Conservation (phyloP, 2,329 filamentous ascomycete genomes). For the Escovopsis sp. region DNA sequence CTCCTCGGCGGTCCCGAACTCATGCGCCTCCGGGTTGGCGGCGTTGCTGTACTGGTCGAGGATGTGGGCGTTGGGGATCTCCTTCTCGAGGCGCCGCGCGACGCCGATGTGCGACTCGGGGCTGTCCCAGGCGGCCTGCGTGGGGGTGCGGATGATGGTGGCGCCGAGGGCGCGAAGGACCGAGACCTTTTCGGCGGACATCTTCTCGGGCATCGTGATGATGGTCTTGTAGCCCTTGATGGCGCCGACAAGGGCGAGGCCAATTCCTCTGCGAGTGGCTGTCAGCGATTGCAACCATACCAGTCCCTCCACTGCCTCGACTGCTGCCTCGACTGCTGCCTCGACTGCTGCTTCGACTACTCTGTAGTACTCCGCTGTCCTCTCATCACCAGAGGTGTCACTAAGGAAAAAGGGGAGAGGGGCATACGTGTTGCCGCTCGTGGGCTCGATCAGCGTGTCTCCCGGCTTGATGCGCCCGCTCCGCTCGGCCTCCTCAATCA, state of each 20-base stretch:
- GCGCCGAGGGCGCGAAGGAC: conserved; percentile 87
- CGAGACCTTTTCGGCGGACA: conserved; percentile 96
- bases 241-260: conserved; percentile 80
- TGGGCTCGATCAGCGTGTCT: conserved; percentile 94
- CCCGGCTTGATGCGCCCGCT: conserved; percentile 90
- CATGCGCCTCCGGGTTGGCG: conserved; percentile 88
- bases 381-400: too few relatives aligned
- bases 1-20: conserved; percentile 87
- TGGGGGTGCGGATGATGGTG: conserved; percentile 94
- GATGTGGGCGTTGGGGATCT: conserved; percentile 93
- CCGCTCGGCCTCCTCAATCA: conserved; percentile 92
- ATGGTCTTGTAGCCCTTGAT: conserved; percentile 98
- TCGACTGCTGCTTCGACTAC: too few relatives aligned
- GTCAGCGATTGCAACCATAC: too few relatives aligned
- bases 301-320: too few relatives aligned
- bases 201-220: conserved; percentile 97
- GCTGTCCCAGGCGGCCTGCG: conserved; percentile 83
- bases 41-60: conserved; percentile 88
- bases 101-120: conserved; percentile 97
- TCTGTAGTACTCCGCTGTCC: too few relatives aligned
- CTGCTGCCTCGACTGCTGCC: too few relatives aligned
- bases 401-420: too few relatives aligned
- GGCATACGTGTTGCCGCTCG: conserved; percentile 74
- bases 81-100: conserved; percentile 75
- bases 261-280: conserved; percentile 51